These are phyloP conservation scores for Leccinum ochraceum DNA, from an alignment of 768 basidiomycete species.

Conservation along the genomic window DNA sequence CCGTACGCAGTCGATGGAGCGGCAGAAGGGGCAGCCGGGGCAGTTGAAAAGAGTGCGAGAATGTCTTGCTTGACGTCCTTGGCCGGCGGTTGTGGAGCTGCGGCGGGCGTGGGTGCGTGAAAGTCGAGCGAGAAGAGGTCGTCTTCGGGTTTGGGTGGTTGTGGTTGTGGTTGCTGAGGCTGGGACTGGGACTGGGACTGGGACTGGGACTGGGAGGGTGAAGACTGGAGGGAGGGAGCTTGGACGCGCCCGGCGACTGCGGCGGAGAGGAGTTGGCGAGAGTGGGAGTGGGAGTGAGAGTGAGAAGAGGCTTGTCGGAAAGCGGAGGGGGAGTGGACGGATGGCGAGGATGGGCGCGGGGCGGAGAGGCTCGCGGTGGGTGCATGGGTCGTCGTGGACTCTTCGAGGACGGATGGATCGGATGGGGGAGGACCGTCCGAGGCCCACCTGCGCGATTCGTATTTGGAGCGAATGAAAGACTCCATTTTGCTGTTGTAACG, in stretches of 20 bases:
- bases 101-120: conserved; percentile 34
- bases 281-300: conserved; percentile 25
- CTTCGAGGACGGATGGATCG: conserved; percentile 80
- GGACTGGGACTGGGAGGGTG: conserved; percentile 4
- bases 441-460: conserved; percentile 93
- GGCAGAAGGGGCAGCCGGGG: too few species aligned
- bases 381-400: conserved; percentile 5
- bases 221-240: conserved; percentile 1
- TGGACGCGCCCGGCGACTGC: conserved; percentile 41
- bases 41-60: too few species aligned
- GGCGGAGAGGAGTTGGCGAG: conserved; percentile 30
- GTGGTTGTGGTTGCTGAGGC: conserved; percentile 21
- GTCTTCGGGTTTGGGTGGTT: conserved; percentile 43
- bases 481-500: conserved; percentile 81
- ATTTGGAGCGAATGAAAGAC: conserved; percentile 95
- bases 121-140: conserved; percentile 86
- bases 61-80: too few species aligned
- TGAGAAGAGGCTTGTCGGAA: conserved; percentile 15
- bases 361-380: conserved; percentile 23
- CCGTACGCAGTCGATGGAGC: too few species aligned
- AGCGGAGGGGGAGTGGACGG: conserved; percentile 25
- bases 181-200: conserved; percentile 16
- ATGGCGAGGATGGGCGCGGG: conserved; percentile 32
- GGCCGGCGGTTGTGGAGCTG: too few species aligned
- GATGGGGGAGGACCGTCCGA: conserved; percentile 81